Conservation (phyloP, 169 alveolate genomes). For the Plasmodium relictum region DNA sequence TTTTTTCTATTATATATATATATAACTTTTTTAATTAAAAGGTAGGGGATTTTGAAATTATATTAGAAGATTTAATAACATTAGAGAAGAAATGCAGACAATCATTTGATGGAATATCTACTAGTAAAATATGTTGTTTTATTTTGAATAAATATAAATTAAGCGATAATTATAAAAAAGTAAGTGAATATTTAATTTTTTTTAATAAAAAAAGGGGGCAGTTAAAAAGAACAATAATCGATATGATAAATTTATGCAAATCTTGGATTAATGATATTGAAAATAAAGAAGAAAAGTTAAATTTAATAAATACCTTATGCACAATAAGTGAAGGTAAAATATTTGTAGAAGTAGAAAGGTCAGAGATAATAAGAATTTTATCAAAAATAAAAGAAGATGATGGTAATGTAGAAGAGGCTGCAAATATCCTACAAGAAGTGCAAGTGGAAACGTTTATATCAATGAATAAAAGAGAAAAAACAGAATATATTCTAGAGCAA, state of each 20-base stretch:
- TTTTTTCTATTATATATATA: too few relatives aligned
- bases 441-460: conserved; percentile 86
- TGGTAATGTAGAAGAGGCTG: conserved; percentile 84
- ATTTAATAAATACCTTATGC: conserved; percentile 79
- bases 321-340: conserved; percentile 85
- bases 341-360: conserved; percentile 84
- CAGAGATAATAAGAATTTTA: conserved; percentile 78
- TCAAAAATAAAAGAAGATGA: conserved; percentile 82
- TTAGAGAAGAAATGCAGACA: conserved; percentile 84
- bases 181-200: conserved; percentile 79
- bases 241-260: conserved; percentile 80
- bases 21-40: not conserved
- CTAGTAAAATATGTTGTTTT: conserved; percentile 79
- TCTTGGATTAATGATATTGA: conserved; percentile 78
- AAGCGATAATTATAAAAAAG: conserved; percentile 77
- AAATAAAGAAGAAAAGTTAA: conserved; percentile 76
- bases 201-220: conserved; percentile 84
- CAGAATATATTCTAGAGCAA: conserved; percentile 83
- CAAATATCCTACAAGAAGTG: conserved; percentile 80
- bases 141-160: conserved; percentile 79
- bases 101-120: conserved; percentile 84
- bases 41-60: conserved; percentile 44
- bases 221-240: conserved; percentile 80
- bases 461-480: conserved; percentile 80
- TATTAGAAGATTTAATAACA: conserved; percentile 25